Evolutionary conservation across 345 rosid species (phyloP).

Genomic region (Melastoma malabathricum): DNA sequence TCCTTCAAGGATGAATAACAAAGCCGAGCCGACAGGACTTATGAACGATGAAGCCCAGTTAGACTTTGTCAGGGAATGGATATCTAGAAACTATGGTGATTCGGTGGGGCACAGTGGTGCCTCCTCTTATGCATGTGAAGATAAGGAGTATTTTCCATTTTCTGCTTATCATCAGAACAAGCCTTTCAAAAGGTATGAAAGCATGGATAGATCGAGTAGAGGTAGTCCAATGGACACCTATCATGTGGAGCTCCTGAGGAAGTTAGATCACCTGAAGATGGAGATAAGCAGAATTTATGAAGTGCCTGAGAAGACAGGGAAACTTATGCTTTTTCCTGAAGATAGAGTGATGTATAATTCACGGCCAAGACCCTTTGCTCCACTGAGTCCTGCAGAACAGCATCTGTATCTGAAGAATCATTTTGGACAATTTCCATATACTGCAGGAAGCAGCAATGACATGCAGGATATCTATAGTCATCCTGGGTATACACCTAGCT

Average conservation of each 20-base stretch:
- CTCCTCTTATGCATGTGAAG: conserved; percentile 27
- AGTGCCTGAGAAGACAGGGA: conserved; percentile 34
- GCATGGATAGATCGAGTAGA: conserved; percentile 22
- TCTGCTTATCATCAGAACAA: conserved; percentile 24
- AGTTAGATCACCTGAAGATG: conserved; percentile 68
- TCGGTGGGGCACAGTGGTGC: conserved; percentile 30
- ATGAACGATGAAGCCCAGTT: background rate
- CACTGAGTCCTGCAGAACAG: too few relatives aligned
- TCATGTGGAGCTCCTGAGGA: conserved; percentile 56
- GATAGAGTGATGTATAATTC: too few relatives aligned
- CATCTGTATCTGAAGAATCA: too few relatives aligned
- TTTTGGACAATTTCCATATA: too few relatives aligned
- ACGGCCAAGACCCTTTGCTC: too few relatives aligned
- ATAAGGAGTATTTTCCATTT: conserved; percentile 34
- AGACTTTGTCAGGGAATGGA: background rate
- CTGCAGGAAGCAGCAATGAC: too few relatives aligned
- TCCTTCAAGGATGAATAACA: background rate
- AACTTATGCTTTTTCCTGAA: conserved; percentile 19
- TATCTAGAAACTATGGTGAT: conserved; percentile 17
- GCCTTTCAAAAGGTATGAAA: conserved; percentile 20
- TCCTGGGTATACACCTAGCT: too few relatives aligned
- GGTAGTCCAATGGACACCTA: conserved; percentile 35
- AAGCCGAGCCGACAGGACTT: background rate
- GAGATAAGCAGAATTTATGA: conserved; percentile 44
- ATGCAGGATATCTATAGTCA: too few relatives aligned